Evolutionary conservation across 2,329 filamentous ascomycete genomes (phyloP).

Genomic region (Graphilbum fragrans): DNA sequence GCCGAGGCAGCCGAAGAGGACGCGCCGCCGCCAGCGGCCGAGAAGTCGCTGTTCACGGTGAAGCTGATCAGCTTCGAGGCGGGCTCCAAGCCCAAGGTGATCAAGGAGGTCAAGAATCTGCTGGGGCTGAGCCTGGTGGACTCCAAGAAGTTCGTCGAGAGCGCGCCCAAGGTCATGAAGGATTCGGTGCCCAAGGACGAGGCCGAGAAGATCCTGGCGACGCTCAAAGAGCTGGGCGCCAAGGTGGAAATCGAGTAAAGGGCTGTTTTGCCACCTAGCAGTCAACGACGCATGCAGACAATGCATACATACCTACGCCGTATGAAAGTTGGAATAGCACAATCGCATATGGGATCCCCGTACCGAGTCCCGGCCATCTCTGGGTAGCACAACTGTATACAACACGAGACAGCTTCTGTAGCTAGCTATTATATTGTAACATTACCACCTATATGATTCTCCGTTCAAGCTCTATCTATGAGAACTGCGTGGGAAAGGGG

Average conservation of each 20-base stretch:
- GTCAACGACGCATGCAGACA: too few relatives aligned
- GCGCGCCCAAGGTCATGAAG: constrained; percentile 96
- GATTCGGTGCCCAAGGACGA: constrained; percentile 98
- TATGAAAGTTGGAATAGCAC: neutral
- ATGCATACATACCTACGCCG: neutral
- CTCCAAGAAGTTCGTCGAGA: constrained; percentile 99
- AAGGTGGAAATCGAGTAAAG: constrained; percentile 82
- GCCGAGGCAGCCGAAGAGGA: constrained; percentile 65
- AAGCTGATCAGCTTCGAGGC: constrained; percentile 89
- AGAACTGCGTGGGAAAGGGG: too few relatives aligned
- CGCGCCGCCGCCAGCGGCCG: constrained; percentile 76
- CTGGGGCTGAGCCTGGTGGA: constrained; percentile 92
- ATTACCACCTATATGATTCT: constrained; percentile 11
- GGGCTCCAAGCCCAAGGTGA: constrained; percentile 89
- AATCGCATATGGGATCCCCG: too few relatives aligned
- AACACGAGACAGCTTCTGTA: constrained; percentile 11
- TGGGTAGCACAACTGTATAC: constrained; percentile 12
- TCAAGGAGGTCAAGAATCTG: constrained; percentile 98
- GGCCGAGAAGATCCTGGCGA: constrained; percentile 91
- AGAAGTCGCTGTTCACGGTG: constrained; percentile 94
- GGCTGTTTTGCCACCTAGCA: neutral
- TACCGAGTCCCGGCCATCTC: neutral
- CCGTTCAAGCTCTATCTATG: too few relatives aligned
- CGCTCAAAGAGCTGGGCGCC: constrained; percentile 85
- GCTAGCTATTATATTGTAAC: constrained; percentile 14